Evolutionary conservation across 2,329 filamentous ascomycete species (phyloP).

Genomic region (Colletotrichum chlorophyti): DNA sequence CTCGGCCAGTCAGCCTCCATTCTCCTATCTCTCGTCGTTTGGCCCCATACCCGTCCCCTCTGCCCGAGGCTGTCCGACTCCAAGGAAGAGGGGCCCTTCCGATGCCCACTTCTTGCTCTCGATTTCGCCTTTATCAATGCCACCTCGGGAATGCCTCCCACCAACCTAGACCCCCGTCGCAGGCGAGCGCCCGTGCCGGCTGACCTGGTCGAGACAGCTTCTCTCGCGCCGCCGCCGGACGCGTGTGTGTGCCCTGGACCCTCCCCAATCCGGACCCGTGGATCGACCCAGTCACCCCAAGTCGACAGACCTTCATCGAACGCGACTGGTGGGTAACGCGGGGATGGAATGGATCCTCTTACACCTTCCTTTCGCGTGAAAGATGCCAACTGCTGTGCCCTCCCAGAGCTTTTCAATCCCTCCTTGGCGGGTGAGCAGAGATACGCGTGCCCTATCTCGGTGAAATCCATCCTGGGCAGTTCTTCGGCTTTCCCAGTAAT

Average conservation of each 20-base stretch:
- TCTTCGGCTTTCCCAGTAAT: neutral
- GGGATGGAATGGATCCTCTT: slow-evolving; percentile 24
- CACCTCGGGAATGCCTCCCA: neutral
- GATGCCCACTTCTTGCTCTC: neutral
- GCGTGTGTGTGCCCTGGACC: neutral
- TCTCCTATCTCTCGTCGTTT: slow-evolving; percentile 11
- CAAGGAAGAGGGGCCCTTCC: neutral
- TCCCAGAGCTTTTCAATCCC: slow-evolving; percentile 7
- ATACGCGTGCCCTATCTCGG: slow-evolving; percentile 20
- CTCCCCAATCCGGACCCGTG: slow-evolving; percentile 10
- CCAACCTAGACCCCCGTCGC: neutral
- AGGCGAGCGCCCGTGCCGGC: neutral
- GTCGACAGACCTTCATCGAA: slow-evolving; percentile 1
- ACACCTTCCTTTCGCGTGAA: slow-evolving; percentile 29
- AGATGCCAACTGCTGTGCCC: slow-evolving; percentile 16
- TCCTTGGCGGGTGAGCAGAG: slow-evolving; percentile 22
- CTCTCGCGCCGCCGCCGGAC: neutral
- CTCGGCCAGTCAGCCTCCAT: slow-evolving; percentile 19
- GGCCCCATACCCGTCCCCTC: neutral
- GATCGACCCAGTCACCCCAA: slow-evolving; percentile 10
- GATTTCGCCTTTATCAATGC: neutral
- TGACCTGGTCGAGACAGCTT: no score
- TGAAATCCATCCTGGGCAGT: neutral
- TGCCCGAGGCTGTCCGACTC: neutral
- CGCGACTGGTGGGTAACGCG: slow-evolving; percentile 22